Evolutionary conservation across 148 eudicot genomes (phyloP).

Genomic region (Chenopodium formosanum): DNA sequence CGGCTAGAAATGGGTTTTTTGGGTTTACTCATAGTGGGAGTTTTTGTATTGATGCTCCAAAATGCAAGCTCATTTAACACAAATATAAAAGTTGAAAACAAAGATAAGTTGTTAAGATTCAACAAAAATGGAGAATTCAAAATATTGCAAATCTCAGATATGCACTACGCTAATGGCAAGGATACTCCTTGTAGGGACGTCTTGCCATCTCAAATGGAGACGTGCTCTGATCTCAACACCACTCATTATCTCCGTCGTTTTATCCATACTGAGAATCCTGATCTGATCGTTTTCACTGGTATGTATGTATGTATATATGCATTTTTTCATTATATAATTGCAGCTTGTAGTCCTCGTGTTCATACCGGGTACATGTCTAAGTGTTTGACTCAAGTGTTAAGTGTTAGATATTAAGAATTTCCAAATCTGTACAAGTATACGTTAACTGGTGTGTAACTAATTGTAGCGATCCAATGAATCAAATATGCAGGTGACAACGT

Average conservation of each 20-base stretch:
- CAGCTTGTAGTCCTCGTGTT: no score
- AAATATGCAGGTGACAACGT: conserved; percentile 52
- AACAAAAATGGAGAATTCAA: not conserved
- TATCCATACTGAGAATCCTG: conserved; percentile 44
- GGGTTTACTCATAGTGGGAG: not conserved
- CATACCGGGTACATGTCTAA: no score
- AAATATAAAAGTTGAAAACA: no score
- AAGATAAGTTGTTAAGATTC: not conserved
- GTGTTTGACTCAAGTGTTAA: no score
- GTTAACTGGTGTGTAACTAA: no score
- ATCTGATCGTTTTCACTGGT: conserved; percentile 54
- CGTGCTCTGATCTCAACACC: conserved; percentile 63
- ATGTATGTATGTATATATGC: not conserved
- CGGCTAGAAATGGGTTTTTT: not conserved
- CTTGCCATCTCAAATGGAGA: conserved; percentile 29
- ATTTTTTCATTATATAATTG: no score
- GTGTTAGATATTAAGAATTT: no score
- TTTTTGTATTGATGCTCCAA: not conserved
- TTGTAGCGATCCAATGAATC: no score
- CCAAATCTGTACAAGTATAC: no score
- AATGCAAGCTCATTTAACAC: not conserved
- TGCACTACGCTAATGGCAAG: conserved; percentile 53
- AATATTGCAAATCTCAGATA: conserved; percentile 28
- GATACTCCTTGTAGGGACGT: conserved; percentile 45
- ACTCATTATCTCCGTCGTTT: conserved; percentile 51